Conservation (phyloP, 2,329 filamentous ascomycete genomes). For the Paecilomyces niveus region DNA sequence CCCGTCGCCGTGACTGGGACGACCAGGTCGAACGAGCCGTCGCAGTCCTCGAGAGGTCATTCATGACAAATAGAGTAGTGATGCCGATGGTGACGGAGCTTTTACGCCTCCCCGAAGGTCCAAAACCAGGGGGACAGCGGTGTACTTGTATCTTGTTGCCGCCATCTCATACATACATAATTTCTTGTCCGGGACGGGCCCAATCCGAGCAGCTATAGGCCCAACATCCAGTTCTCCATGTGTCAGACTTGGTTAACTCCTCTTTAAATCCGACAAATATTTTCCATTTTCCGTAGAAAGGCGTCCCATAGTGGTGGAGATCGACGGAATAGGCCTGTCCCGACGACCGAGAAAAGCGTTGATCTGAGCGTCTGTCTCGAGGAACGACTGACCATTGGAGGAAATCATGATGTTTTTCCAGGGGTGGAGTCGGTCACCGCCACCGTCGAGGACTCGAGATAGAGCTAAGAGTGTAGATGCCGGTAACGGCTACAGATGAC, state of each 20-base stretch:
- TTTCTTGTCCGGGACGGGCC: not conserved
- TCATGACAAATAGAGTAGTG: not conserved
- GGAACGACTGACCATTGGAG: not conserved
- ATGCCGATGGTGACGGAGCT: not conserved
- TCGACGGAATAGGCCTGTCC: not conserved
- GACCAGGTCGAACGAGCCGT: constrained; percentile 1
- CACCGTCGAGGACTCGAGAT: not conserved
- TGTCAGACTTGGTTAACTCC: not conserved
- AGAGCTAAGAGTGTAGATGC: not conserved
- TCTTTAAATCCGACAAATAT: not conserved
- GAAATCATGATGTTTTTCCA: not conserved
- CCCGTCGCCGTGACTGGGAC: constrained; percentile 10
- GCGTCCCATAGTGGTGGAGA: not conserved
- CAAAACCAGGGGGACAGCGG: not conserved
- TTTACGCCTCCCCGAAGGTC: not conserved
- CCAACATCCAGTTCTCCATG: not conserved
- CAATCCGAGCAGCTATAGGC: not conserved
- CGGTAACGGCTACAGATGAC: not conserved
- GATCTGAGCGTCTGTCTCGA: not conserved
- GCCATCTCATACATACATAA: not conserved
- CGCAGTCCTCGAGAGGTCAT: not conserved
- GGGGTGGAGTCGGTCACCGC: not conserved
- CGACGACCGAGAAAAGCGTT: not conserved
- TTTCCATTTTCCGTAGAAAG: not conserved
- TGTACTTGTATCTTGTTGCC: not conserved